phyloP scores from a whole-genome alignment of 1,284 basidiomycete genomes.

The Cutaneotrichosporon cutaneum region DNA sequence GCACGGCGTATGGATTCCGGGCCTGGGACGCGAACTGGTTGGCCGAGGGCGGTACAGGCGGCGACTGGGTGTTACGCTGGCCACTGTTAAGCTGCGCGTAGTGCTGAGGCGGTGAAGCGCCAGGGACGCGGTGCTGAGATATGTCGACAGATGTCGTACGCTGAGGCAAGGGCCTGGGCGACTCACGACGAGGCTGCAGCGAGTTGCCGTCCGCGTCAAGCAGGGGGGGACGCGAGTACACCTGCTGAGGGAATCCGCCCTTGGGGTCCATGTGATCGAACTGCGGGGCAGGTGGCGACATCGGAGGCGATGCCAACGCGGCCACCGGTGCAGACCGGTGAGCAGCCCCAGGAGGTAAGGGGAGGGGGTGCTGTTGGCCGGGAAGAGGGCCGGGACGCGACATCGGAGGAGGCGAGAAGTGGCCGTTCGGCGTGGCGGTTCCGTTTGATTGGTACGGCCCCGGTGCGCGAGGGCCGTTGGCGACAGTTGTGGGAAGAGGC shows the following conservation, averaged over 20 bases:
- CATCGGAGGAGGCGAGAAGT: constrained; percentile 2
- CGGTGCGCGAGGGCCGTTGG: background rate
- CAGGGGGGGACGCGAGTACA: constrained; percentile 23
- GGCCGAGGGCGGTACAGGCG: background rate
- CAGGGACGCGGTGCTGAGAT: background rate
- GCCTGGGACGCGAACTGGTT: background rate
- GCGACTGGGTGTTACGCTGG: background rate
- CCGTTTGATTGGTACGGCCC: background rate
- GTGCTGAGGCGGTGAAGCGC: background rate
- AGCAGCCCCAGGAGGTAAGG: constrained; percentile 3
- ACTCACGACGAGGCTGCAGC: background rate
- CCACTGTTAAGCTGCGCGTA: background rate
- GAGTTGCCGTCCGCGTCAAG: constrained; percentile 13
- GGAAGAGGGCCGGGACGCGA: background rate
- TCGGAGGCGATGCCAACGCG: constrained; percentile 14
- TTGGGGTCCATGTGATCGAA: background rate
- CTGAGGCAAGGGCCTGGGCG: background rate
- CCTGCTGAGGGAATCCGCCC: constrained; percentile 15
- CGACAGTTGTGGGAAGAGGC: background rate
- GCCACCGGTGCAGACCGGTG: constrained; percentile 8
- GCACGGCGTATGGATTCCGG: background rate
- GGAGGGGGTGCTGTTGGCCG: background rate
- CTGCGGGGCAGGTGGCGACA: constrained; percentile 1
- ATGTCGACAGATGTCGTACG: background rate
- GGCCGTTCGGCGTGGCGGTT: constrained; percentile 1